phyloP scores from a whole-genome alignment of 2,329 filamentous ascomycete genomes.

The Diaporthe eres region DNA sequence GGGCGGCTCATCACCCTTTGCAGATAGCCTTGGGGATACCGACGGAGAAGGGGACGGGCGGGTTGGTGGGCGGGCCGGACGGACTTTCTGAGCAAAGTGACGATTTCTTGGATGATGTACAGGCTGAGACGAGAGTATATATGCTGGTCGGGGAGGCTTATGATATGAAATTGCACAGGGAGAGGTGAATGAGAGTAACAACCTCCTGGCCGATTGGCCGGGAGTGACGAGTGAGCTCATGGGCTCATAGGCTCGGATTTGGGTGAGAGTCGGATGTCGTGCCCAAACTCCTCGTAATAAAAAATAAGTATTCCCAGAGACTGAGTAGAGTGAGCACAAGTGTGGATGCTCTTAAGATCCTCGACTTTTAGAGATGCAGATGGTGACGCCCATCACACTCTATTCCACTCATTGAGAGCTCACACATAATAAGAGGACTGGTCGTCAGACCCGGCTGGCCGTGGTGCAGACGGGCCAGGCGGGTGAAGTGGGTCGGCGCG shows the following conservation, averaged over 20 bases:
- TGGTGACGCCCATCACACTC: neutral
- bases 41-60: slow-evolving; percentile 5
- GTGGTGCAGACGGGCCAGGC: neutral
- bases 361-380: neutral
- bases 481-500: neutral
- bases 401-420: slow-evolving; percentile 1
- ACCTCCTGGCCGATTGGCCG: slow-evolving; percentile 37
- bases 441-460: neutral
- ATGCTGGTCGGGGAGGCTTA: too few relatives aligned
- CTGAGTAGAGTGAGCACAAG: neutral
- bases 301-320: too few relatives aligned
- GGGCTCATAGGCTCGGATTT: neutral
- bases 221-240: slow-evolving; percentile 39
- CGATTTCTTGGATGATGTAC: neutral
- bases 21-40: slow-evolving; percentile 21
- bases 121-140: neutral
- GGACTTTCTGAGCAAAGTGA: slow-evolving; percentile 30
- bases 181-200: slow-evolving; percentile 12
- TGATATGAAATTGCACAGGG: neutral
- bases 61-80: neutral
- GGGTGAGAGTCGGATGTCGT: neutral
- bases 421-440: neutral
- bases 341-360: too few relatives aligned
- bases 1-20: slow-evolving; percentile 7
- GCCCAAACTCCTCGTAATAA: neutral